Base-by-base conservation (phyloP, 305 asterid genomes). In the Euphrasia arctica region DNA sequence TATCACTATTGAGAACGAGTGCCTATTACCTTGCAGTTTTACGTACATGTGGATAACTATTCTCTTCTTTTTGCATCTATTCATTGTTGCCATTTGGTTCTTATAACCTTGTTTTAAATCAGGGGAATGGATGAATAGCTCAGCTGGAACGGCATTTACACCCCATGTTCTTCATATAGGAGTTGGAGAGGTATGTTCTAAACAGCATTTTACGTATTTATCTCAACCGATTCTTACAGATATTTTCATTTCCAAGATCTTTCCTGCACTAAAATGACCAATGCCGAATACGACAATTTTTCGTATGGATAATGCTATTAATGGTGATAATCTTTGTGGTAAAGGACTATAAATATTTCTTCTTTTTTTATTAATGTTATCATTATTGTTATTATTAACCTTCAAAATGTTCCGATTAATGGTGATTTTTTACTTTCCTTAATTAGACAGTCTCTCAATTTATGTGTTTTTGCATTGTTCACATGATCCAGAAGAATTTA, bases 41-140 rank as follows among this genome's bases (percentile, higher is more conserved):
- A 12, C 28, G 7, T 61, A 5, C 62, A 50, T 34, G 27, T 50
- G 14, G 50, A 34, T 60, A 14, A 13, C 12, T 51, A 58, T 58
- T 48, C 34, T 12, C 31, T 34, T 64, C 34, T 12, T n/a, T 34
- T 64, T 51, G 9, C 8, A 2, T 52, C 15, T 29, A 27, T 51
- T 47, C 31, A 15, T 55, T 56, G 22, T 45, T 41, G 3, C 55
- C 47, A 10, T 48, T 9, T 12, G 28, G 28, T 52, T 14, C 59
- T 71, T 41, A 31, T 32, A 56, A 18, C 22, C 22, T 18, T 18
- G 66, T 63, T 25, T 59, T 65, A 48, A 28, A 12, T 56, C 71
- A 85, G 92, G 89, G 61, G 89, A 80, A 73, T 85, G 92, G 87
- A 85, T 85, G 92, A 85, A 78, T 66, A 79, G 69, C 74, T 80